Percentiles rank a stretch among this genome's conserved stretches.
Conservation (phyloP, 2,329 filamentous ascomycete genomes). For the Cladophialophora chaetospira region DNA sequence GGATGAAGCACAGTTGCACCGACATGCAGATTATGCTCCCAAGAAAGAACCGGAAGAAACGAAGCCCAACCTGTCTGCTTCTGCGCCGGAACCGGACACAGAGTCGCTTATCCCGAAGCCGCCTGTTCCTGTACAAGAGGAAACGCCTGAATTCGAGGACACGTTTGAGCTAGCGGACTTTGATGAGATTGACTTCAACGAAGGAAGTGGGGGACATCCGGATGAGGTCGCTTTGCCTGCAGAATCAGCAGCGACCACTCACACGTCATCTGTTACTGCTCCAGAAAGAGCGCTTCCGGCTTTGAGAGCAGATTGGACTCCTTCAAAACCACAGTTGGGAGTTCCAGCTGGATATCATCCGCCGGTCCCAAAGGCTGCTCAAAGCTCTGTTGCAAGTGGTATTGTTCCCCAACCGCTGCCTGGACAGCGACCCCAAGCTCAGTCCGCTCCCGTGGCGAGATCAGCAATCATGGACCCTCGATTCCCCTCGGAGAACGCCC, state of each 20-base stretch:
- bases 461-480: slow-evolving; percentile 5
- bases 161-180: slow-evolving; percentile 58
- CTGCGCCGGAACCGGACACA: slow-evolving; percentile 4
- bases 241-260: slow-evolving; percentile 34
- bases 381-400: not conserved
- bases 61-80: slow-evolving; percentile 34
- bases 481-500: not conserved
- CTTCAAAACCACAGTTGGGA: slow-evolving; percentile 25
- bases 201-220: slow-evolving; percentile 68
- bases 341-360: not conserved
- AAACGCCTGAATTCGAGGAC: slow-evolving; percentile 36
- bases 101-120: slow-evolving; percentile 36
- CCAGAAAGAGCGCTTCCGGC: slow-evolving; percentile 13
- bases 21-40: slow-evolving; percentile 72
- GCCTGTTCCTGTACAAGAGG: slow-evolving; percentile 7
- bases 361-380: not conserved
- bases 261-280: slow-evolving; percentile 24
- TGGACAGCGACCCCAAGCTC: slow-evolving; percentile 18
- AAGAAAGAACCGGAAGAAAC: slow-evolving; percentile 58
- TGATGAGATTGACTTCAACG: slow-evolving; percentile 75
- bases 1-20: slow-evolving; percentile 75
- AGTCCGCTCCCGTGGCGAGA: slow-evolving; percentile 5
- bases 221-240: slow-evolving; percentile 69
- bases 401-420: slow-evolving; percentile 25
- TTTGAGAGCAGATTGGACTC: slow-evolving; percentile 19